Percentiles rank a stretch among this genome's conserved stretches.
These are phyloP conservation scores for Dalechampia spathulata DNA, from an alignment of 441 rosid species.

Conservation along the genomic window DNA sequence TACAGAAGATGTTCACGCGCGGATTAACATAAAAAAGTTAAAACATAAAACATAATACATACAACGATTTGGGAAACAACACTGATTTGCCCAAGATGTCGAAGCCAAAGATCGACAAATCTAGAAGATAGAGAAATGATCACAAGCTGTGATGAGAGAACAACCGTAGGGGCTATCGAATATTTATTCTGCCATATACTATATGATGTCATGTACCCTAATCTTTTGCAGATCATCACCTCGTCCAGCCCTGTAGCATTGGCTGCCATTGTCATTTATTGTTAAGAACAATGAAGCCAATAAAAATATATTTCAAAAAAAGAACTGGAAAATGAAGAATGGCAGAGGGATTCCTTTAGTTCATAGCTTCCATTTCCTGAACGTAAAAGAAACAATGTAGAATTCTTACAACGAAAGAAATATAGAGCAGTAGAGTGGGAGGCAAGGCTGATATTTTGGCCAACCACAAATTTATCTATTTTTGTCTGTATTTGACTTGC, in stretches of 20 bases:
- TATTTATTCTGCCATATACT: slow-evolving; percentile 15
- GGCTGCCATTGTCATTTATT: background rate
- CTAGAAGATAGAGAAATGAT: slow-evolving; percentile 14
- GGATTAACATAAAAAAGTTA: too few species aligned
- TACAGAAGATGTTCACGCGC: too few species aligned
- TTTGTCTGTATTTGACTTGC: too few species aligned
- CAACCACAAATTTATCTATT: too few species aligned
- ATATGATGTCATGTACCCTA: background rate
- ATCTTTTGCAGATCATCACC: slow-evolving; percentile 7
- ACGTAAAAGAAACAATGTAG: background rate
- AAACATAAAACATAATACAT: slow-evolving; percentile 2
- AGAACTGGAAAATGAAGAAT: background rate
- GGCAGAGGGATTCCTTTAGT: too few species aligned
- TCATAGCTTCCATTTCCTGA: background rate
- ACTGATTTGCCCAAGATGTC: slow-evolving; percentile 25
- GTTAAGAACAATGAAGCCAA: too few species aligned
- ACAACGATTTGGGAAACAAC: slow-evolving; percentile 28
- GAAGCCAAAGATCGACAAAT: slow-evolving; percentile 19
- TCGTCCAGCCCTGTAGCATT: background rate
- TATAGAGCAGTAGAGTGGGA: background rate
- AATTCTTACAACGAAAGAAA: background rate
- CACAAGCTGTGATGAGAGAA: slow-evolving; percentile 24
- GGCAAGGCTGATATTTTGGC: slow-evolving; percentile 17
- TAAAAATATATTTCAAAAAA: background rate
- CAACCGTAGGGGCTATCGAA: background rate